Evolutionary conservation across 306 rosid genomes (phyloP).

Genomic region (Acmispon strigosus): DNA sequence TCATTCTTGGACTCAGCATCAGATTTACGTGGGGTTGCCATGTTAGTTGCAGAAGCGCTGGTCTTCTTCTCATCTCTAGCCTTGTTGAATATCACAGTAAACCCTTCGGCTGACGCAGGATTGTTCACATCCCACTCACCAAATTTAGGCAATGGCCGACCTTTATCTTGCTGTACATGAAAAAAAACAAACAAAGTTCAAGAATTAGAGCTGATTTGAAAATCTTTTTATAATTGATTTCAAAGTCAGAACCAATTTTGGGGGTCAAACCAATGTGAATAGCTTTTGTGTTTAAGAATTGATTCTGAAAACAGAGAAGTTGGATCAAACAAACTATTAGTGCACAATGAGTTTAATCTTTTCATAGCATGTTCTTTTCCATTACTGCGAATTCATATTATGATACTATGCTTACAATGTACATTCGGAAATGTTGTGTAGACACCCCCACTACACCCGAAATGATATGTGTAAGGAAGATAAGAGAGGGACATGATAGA

Average conservation of each 20-base stretch:
- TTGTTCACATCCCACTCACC: slow-evolving; percentile 92
- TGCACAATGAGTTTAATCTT: not conserved
- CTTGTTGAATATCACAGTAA: slow-evolving; percentile 76
- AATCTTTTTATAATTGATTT: no score
- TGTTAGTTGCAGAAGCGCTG: slow-evolving; percentile 10
- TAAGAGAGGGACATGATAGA: no score
- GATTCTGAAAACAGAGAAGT: no score
- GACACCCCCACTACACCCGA: no score
- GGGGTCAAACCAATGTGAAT: no score
- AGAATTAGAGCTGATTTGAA: not conserved
- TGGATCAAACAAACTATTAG: not conserved
- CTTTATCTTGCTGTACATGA: slow-evolving; percentile 46
- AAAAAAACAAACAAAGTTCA: not conserved
- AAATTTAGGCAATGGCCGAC: slow-evolving; percentile 68
- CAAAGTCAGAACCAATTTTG: no score
- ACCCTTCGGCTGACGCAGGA: slow-evolving; percentile 88
- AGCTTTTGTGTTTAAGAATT: no score
- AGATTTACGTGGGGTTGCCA: slow-evolving; percentile 25
- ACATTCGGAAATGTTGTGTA: no score
- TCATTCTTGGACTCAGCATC: slow-evolving; percentile 27
- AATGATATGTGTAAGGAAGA: no score
- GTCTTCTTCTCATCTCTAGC: slow-evolving; percentile 89
- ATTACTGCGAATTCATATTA: not conserved
- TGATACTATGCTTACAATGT: not conserved
- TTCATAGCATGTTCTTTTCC: not conserved